A percentile compares a stretch with the other conserved stretches of the same genome.
Conservation (phyloP, 257 asterid genomes). For the Nicotiana paniculata region DNA sequence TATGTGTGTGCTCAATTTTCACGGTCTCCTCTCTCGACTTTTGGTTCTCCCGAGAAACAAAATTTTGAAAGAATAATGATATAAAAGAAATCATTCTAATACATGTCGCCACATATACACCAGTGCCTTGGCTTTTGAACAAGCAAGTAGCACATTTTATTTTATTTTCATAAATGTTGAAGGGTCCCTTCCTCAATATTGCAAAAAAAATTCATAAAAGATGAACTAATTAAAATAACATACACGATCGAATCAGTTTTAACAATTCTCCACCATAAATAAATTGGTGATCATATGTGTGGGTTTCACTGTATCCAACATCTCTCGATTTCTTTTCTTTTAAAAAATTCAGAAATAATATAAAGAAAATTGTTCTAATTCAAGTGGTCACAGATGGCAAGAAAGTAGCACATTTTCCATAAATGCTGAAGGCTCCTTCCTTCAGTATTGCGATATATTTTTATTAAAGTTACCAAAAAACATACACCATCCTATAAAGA, state of each 20-base stretch:
- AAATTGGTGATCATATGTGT: not conserved
- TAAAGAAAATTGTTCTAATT: not conserved
- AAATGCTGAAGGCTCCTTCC: not conserved
- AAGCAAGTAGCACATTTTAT: not conserved
- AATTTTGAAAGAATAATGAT: not conserved
- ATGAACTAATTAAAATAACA: no score
- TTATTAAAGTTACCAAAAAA: not conserved
- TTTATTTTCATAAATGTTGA: not conserved
- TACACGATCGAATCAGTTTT: no score
- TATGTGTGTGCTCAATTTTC: not conserved
- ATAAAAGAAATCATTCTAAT: not conserved
- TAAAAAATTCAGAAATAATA: not conserved
- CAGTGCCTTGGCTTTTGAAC: not conserved
- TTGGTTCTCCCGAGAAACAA: not conserved
- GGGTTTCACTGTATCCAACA: not conserved
- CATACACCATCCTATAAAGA: not conserved
- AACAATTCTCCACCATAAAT: not conserved
- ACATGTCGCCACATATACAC: not conserved
- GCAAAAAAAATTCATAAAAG: not conserved
- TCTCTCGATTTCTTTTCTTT: not conserved
- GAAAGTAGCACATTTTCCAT: not conserved
- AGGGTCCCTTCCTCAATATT: not conserved
- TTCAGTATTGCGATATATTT: not conserved
- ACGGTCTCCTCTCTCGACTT: not conserved
- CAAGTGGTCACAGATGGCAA: not conserved